Conservation (phyloP, 805 yeast species). For the Suhomyces kilbournensis region DNA sequence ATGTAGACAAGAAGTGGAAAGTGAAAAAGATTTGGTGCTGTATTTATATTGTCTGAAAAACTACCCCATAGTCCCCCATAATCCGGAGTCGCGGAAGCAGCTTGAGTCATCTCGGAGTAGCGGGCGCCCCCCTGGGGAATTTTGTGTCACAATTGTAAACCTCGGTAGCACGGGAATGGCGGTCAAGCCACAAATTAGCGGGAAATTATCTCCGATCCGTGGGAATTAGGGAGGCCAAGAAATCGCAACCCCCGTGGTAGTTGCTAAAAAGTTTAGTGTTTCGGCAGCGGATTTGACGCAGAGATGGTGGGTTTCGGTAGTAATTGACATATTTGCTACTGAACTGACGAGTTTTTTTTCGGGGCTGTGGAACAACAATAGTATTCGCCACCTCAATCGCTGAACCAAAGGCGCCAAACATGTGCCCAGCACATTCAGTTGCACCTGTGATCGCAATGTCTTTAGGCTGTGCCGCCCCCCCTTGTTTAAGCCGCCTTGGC, state of each 20-base stretch:
- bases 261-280: background rate
- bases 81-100: background rate
- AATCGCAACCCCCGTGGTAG: background rate
- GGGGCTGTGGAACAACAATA: background rate
- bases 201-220: background rate
- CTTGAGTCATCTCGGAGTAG: conserved; percentile 11
- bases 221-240: background rate
- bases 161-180: background rate
- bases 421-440: background rate
- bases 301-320: background rate
- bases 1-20: background rate
- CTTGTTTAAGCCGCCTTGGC: background rate
- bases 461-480: background rate
- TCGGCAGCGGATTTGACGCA: background rate
- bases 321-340: background rate
- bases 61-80: background rate
- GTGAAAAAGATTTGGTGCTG: background rate
- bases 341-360: background rate
- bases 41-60: background rate
- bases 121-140: conserved; percentile 1
- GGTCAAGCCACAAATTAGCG: background rate
- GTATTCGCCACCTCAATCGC: background rate
- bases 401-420: background rate
- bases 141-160: background rate
- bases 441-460: background rate